phyloP scores from a whole-genome alignment of 495 filamentous ascomycete genomes.

The Jackrogersella multiformis region DNA sequence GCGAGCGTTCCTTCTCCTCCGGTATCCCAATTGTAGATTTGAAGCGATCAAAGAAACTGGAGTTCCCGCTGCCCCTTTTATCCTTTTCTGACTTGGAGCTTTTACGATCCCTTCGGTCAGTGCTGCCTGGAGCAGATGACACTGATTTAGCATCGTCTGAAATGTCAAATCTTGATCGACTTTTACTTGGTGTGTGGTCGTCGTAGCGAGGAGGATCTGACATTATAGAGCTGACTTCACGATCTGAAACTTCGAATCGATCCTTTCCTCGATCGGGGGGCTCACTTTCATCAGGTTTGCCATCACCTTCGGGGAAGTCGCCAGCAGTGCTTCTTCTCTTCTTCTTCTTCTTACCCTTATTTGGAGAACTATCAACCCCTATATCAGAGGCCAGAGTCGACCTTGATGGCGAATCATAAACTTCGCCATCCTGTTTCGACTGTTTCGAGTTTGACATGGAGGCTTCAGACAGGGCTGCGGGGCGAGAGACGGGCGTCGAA shows the following conservation, averaged over 20 bases:
- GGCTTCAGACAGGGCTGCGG: constrained; percentile 42
- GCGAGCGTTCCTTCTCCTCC: constrained; percentile 40
- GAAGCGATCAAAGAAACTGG: constrained; percentile 50
- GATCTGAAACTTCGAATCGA: constrained; percentile 43
- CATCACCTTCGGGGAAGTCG: constrained; percentile 25
- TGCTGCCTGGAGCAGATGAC: constrained; percentile 47
- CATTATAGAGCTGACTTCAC: constrained; percentile 56
- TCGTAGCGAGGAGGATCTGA: constrained; percentile 50
- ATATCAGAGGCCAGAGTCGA: constrained; percentile 19
- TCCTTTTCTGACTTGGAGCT: constrained; percentile 46
- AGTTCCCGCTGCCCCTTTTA: constrained; percentile 40
- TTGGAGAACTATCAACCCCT: constrained; percentile 19
- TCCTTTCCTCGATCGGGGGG: constrained; percentile 48
- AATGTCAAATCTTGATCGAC: constrained; percentile 32
- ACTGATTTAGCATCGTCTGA: constrained; percentile 54
- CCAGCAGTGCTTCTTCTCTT: constrained; percentile 30
- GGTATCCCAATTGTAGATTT: constrained; percentile 46
- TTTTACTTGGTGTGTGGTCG: constrained; percentile 46
- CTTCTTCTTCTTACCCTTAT: constrained; percentile 38
- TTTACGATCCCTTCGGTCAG: constrained; percentile 39
- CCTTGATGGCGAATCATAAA: constrained; percentile 36
- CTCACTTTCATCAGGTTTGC: constrained; percentile 19
- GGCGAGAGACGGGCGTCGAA: constrained; percentile 28
- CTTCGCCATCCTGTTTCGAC: constrained; percentile 42
- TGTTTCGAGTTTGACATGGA: constrained; percentile 45